Evolutionary conservation across 768 basidiomycete species (phyloP).

Genomic region (Calvatia gigantea): DNA sequence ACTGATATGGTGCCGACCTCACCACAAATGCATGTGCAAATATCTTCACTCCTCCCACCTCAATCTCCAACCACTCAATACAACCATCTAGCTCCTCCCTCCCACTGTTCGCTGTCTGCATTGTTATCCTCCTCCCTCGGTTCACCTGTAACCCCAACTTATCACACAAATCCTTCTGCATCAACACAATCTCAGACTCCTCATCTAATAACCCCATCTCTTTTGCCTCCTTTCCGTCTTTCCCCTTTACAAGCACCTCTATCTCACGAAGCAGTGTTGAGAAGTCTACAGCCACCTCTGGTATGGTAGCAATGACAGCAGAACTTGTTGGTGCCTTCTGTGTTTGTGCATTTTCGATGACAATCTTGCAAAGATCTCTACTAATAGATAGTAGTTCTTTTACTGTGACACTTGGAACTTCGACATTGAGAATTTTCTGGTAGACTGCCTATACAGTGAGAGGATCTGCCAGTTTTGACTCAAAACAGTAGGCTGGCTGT

Average conservation of each 20-base stretch:
- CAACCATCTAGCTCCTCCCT: conserved; percentile 15
- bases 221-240: background rate
- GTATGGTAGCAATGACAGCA: background rate
- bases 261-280: conserved; percentile 11
- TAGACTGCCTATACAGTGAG: background rate
- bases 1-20: conserved; percentile 14
- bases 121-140: conserved; percentile 14
- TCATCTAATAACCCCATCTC: conserved; percentile 16
- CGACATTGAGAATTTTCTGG: background rate
- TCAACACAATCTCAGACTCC: conserved; percentile 23
- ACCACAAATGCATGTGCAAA: conserved; percentile 23
- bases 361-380: conserved; percentile 10
- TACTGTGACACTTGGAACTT: conserved; percentile 11
- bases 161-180: conserved; percentile 15
- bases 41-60: conserved; percentile 16
- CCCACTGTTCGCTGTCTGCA: conserved; percentile 20
- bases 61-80: conserved; percentile 13
- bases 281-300: conserved; percentile 7
- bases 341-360: conserved; percentile 5
- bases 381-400: conserved; percentile 16
- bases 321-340: background rate
- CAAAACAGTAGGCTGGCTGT: conserved; percentile 11
- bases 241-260: conserved; percentile 9
- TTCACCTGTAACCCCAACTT: conserved; percentile 15
- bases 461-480: conserved; percentile 13